These are phyloP conservation scores for Talaromyces rugulosus DNA, from an alignment of 2,329 filamentous ascomycete species.

Conservation along the genomic window DNA sequence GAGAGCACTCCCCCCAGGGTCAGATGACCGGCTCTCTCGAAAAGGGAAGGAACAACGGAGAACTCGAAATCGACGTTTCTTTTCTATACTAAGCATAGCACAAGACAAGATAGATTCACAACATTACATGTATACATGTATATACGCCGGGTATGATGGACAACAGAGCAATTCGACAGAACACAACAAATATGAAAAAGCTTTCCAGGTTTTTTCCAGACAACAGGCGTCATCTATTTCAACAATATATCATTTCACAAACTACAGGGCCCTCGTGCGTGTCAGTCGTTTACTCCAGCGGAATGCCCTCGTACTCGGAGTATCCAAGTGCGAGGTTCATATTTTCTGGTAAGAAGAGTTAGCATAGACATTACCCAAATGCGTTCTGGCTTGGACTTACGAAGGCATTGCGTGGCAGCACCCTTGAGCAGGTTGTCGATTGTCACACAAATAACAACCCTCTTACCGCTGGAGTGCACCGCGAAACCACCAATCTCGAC, in stretches of 20 bases:
- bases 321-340: constrained; percentile 92
- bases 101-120: constrained; percentile 8
- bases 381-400: constrained; percentile 50
- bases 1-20: neutral
- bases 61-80: neutral
- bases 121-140: constrained; percentile 8
- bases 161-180: constrained; percentile 8
- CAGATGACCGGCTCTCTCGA: neutral
- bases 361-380: constrained; percentile 6
- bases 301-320: constrained; percentile 83
- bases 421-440: constrained; percentile 95
- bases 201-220: constrained; percentile 2
- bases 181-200: constrained; percentile 1
- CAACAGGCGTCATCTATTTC: constrained; percentile 4
- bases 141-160: constrained; percentile 13
- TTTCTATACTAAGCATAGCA: constrained; percentile 1
- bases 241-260: neutral
- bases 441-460: constrained; percentile 88
- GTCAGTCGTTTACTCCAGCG: constrained; percentile 44
- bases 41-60: neutral
- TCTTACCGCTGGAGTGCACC: constrained; percentile 83
- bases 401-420: constrained; percentile 86
- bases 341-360: constrained; percentile 58
- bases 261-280: neutral
- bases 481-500: constrained; percentile 94